Evolutionary conservation across 1,284 basidiomycete genomes (phyloP), one percentile per base, ranked within the genome.

Genomic region (Fomitopsis betulina): DNA sequence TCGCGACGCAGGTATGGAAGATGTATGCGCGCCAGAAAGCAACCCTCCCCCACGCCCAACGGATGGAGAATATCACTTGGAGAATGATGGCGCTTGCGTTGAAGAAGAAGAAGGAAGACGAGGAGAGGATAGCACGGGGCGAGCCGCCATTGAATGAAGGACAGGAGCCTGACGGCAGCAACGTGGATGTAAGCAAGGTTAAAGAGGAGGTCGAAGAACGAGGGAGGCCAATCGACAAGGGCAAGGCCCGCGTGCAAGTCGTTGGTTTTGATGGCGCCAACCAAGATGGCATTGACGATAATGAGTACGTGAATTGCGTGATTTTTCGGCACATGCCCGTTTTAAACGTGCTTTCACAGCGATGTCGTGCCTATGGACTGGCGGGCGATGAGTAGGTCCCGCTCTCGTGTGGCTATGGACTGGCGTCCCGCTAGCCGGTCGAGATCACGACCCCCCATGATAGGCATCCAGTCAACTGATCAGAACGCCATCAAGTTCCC

Each of bases 21-120:
- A 93, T 98, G 83, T 98, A 95, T 70, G 88, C 94, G 39, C 87
- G 91, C 61, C 92, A 91, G 39, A 94, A 94, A 73, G 90, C 89
- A 21, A 84, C 83, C 54, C 75, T 97, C 49, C 94, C 95, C 39
- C 93, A 97, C 71, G 93, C 92, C 0, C 93, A 95, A 71, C 79
- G 95, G 63, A 96, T 98, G 94, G 96, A 98, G 77, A 98, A 97
- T 70, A 73, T 98, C 55, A 97, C 95, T 0, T 98, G 96, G 96
- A 79, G 97, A 61, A 93, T 98, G 93, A 98, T 98, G 96, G 91
- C 95, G 45, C 79, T 99, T 68, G 91, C 90, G 9, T 75, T 98
- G 61, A 89, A 91, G 77, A 95, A 93, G 79, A 89, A 91, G 76
- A 89, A 83, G 73, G 88, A 84, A 57, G 87, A 85, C 58, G 93